Evolutionary conservation across 139 green algal genomes (phyloP).

Genomic region (Microglena sp.): DNA sequence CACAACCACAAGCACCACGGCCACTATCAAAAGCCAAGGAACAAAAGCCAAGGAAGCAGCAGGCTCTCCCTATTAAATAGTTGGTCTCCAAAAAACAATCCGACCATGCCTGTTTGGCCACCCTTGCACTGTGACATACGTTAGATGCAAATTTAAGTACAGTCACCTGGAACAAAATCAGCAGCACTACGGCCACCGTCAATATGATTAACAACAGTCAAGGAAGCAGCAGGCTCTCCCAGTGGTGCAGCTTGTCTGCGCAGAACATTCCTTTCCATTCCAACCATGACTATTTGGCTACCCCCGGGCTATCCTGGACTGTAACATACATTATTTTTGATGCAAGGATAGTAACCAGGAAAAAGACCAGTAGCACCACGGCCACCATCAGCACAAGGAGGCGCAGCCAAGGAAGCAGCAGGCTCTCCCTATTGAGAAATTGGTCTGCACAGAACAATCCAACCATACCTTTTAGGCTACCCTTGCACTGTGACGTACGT

Average conservation of each 20-base stretch:
- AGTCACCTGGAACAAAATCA: conserved; percentile 2
- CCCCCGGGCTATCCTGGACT: too few relatives aligned
- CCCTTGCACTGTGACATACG: too few relatives aligned
- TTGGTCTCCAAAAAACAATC: conserved; percentile 8
- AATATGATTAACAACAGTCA: conserved; percentile 1
- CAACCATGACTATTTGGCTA: neutral
- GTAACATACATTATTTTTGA: too few relatives aligned
- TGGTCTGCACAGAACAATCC: conserved; percentile 11
- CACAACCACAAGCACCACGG: neutral
- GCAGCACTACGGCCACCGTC: neutral
- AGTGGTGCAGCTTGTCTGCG: conserved; percentile 7
- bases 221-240: conserved; percentile 10
- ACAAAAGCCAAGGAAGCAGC: conserved; percentile 8
- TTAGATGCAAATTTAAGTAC: too few relatives aligned
- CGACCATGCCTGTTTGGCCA: conserved; percentile 2
- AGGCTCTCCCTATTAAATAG: conserved; percentile 10
- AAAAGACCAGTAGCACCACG: neutral
- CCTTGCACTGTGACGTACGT: too few relatives aligned
- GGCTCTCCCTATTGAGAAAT: conserved; percentile 8
- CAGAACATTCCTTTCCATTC: conserved; percentile 6
- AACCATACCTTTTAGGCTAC: neutral
- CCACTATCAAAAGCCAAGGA: neutral
- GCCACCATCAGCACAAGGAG: neutral
- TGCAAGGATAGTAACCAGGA: conserved; percentile 5
- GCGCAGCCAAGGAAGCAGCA: conserved; percentile 12